Conservation (phyloP, 108 stramenopile genomes). For the Fragilariopsis cylindrus region DNA sequence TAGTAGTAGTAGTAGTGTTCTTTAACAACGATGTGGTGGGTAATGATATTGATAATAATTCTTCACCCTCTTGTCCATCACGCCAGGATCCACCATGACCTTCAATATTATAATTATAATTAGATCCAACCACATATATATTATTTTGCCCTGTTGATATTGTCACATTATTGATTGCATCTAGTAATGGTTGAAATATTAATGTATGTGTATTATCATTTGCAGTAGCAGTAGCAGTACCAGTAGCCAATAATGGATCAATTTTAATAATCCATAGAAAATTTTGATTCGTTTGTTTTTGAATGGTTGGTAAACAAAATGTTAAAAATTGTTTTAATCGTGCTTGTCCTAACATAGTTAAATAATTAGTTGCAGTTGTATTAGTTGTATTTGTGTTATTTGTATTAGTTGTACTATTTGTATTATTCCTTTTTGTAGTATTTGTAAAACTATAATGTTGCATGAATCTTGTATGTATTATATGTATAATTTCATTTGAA, state of each 20-base stretch:
- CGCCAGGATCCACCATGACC: conserved; percentile 3
- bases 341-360: conserved; percentile 55
- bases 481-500: conserved; percentile 45
- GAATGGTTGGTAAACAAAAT: conserved; percentile 59
- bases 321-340: conserved; percentile 62
- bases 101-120: conserved; percentile 4
- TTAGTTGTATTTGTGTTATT: too few relatives aligned
- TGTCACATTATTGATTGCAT: background rate
- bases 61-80: conserved; percentile 4
- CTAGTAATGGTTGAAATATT: background rate
- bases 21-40: too few relatives aligned
- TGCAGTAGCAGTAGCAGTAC: too few relatives aligned
- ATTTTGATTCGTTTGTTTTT: conserved; percentile 30
- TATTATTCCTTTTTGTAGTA: too few relatives aligned
- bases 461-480: conserved; percentile 83
- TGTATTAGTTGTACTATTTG: too few relatives aligned
- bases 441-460: conserved; percentile 55
- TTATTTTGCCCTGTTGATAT: background rate
- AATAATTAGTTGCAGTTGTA: background rate
- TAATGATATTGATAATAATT: background rate
- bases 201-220: conserved; percentile 45
- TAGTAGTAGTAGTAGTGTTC: background rate
- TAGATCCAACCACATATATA: background rate
- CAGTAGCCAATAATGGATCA: conserved; percentile 60
- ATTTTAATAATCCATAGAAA: conserved; percentile 86